Conservation (phyloP, 2,329 filamentous ascomycete genomes). For the Thyridium curvatum region DNA sequence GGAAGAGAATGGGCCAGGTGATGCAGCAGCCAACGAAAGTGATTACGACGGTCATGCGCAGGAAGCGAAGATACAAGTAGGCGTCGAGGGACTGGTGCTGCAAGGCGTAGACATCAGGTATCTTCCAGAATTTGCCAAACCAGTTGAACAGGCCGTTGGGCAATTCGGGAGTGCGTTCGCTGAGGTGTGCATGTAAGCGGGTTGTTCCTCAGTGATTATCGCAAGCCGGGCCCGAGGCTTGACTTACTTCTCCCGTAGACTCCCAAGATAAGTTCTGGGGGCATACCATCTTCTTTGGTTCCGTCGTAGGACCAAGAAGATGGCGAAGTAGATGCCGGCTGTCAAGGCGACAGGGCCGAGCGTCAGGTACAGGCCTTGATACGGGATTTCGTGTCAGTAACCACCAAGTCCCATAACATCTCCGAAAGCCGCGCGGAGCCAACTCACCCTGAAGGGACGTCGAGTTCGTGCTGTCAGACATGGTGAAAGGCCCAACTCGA, state of each 20-base stretch:
- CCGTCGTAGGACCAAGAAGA: slow-evolving; percentile 39
- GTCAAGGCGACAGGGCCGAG: slow-evolving; percentile 28
- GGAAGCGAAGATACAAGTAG: slow-evolving; percentile 83
- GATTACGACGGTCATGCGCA: slow-evolving; percentile 70
- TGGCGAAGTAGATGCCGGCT: slow-evolving; percentile 30
- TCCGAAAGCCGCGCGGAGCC: background rate
- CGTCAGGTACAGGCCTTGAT: slow-evolving; percentile 32
- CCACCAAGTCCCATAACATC: too few relatives aligned
- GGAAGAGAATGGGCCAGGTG: slow-evolving; percentile 81
- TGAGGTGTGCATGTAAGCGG: slow-evolving; percentile 12
- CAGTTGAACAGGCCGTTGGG: slow-evolving; percentile 61
- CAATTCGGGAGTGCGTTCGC: slow-evolving; percentile 51
- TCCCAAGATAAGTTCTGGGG: slow-evolving; percentile 43
- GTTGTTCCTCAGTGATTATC: background rate
- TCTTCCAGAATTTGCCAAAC: slow-evolving; percentile 60
- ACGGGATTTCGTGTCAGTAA: too few relatives aligned
- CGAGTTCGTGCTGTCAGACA: slow-evolving; percentile 3
- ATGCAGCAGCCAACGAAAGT: slow-evolving; percentile 79
- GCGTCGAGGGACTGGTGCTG: slow-evolving; percentile 90
- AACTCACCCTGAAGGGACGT: slow-evolving; percentile 10
- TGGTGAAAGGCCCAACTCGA: too few relatives aligned
- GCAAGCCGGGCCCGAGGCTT: background rate
- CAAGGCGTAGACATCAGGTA: slow-evolving; percentile 71
- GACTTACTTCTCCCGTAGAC: slow-evolving; percentile 31
- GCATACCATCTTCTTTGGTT: slow-evolving; percentile 42